Conservation (phyloP, 371 early-diverging fungal genomes). For the Syncephalastrum contaminatum region DNA sequence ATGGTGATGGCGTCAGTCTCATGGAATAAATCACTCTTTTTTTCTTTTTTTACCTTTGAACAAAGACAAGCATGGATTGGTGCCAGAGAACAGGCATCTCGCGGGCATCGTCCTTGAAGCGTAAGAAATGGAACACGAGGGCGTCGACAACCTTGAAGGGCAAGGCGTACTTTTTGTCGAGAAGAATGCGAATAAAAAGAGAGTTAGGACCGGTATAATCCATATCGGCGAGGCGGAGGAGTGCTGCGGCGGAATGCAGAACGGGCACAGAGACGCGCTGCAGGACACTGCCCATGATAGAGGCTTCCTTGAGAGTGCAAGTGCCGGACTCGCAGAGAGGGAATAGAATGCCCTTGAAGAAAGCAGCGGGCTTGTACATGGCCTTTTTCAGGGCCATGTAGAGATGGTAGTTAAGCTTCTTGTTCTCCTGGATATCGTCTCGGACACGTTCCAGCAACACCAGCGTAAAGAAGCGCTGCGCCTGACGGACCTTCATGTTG, state of each 20-base stretch:
- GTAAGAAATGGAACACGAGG: conserved; percentile 90
- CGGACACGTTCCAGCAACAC: conserved; percentile 91
- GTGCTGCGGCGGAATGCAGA: conserved; percentile 92
- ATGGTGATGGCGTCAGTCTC: neutral
- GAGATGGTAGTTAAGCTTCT: conserved; percentile 94
- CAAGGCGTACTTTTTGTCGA: conserved; percentile 98
- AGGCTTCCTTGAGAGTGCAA: conserved; percentile 97
- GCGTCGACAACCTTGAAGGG: conserved; percentile 96
- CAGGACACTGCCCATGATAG: conserved; percentile 90
- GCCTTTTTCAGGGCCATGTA: conserved; percentile 96
- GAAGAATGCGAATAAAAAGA: conserved; percentile 90
- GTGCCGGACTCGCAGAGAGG: conserved; percentile 94
- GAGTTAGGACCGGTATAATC: conserved; percentile 95
- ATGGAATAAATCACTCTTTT: neutral
- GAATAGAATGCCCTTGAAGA: conserved; percentile 96
- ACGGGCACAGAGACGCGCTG: conserved; percentile 92
- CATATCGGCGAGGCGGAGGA: conserved; percentile 94
- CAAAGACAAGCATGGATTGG: conserved; percentile 92
- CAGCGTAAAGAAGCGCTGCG: conserved; percentile 85
- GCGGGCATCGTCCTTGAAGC: conserved; percentile 81
- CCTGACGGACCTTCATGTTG: conserved; percentile 88
- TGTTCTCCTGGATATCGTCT: conserved; percentile 91
- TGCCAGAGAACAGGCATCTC: conserved; percentile 98
- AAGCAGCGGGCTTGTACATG: conserved; percentile 95
- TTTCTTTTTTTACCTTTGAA: conserved; percentile 62